Base-by-base conservation (phyloP, 1,139 yeast genomes). In the Sugiyamaella neomexicana region DNA sequence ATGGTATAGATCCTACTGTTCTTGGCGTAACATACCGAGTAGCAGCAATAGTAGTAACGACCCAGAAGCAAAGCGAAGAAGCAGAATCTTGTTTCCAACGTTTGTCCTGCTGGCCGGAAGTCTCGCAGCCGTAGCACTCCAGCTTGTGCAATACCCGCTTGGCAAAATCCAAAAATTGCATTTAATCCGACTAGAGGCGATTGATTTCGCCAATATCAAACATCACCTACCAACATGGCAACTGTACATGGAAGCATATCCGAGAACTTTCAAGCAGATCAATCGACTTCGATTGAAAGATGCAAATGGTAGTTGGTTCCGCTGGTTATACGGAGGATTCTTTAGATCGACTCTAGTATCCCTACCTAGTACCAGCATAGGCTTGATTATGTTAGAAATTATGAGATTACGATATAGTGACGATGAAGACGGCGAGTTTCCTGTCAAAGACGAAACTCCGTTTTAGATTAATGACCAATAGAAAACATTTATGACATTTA, bases 41-140 rank as follows among this genome's bases (percentile, higher is more conserved):
- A 47, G 51, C 5, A 20, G 25, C 25, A 20, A 5, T 5, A 55
- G 55, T 20, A 38, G 39, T 16, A 53, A 56, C 3, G 51, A 55
- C 8, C 25, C 25, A 20, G 53, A 49, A n/a, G 58, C 57, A 29
- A 54, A 48, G 62, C 61, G 52, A 61, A 60, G 58, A 71, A 67
- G 59, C 72, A 66, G 68, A 58, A 75, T 83, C 38, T 70, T 87
- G 45, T 83, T 82, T 62, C 85, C 95, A 7, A 71, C 86, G 0
- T 89, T 88, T 68, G 81, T 89, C 4, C 76, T 91, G 40, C 62
- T 86, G n/a, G 97, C 96, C 0, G 98, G 98, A 8, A 90, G 95
- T 12, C 77, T 88, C 2, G 96, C 98, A 0, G 93, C 97, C 0
- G 75, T 85, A 36, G 77, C 90, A 0, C 73, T 91, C 25, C 82